A percentile compares a stretch with the other conserved stretches of the same genome.
phyloP scores from a whole-genome alignment of 495 filamentous ascomycete genomes.

The Bacidia gigantensis region DNA sequence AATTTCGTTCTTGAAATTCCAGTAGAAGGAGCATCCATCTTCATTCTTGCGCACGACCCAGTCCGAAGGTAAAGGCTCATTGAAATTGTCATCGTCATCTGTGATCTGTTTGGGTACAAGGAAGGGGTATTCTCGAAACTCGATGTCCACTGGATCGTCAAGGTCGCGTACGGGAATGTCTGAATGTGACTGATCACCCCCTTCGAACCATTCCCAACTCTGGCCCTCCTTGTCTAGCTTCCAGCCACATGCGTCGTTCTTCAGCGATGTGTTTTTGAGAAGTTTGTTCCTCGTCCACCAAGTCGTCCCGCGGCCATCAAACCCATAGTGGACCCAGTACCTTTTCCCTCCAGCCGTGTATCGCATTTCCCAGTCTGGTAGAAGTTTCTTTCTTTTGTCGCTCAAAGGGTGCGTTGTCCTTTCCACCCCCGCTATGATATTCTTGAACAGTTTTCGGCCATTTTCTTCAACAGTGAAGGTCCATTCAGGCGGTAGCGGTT shows the following conservation, averaged over 20 bases:
- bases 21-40: not conserved
- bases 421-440: not conserved
- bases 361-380: slow-evolving; percentile 10
- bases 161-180: slow-evolving; percentile 11
- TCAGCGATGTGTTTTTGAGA: slow-evolving; percentile 12
- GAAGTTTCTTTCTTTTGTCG: slow-evolving; percentile 5
- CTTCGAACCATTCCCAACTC: slow-evolving; percentile 10
- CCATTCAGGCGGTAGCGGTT: slow-evolving; percentile 7
- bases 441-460: slow-evolving; percentile 6
- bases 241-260: slow-evolving; percentile 10
- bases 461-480: not conserved
- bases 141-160: slow-evolving; percentile 9
- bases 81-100: slow-evolving; percentile 1
- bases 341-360: slow-evolving; percentile 4
- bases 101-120: slow-evolving; percentile 1
- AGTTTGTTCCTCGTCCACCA: slow-evolving; percentile 11
- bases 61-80: slow-evolving; percentile 6
- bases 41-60: slow-evolving; percentile 4
- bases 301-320: slow-evolving; percentile 8
- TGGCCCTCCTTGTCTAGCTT: slow-evolving; percentile 3
- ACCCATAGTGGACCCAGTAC: slow-evolving; percentile 7
- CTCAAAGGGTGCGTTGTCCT: slow-evolving; percentile 7
- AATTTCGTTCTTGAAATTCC: slow-evolving; percentile 8
- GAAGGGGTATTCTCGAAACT: slow-evolving; percentile 10
- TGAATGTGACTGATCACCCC: slow-evolving; percentile 7